phyloP scores from a whole-genome alignment of 2,329 filamentous ascomycete species.

The Fonsecaea pedrosoi region DNA sequence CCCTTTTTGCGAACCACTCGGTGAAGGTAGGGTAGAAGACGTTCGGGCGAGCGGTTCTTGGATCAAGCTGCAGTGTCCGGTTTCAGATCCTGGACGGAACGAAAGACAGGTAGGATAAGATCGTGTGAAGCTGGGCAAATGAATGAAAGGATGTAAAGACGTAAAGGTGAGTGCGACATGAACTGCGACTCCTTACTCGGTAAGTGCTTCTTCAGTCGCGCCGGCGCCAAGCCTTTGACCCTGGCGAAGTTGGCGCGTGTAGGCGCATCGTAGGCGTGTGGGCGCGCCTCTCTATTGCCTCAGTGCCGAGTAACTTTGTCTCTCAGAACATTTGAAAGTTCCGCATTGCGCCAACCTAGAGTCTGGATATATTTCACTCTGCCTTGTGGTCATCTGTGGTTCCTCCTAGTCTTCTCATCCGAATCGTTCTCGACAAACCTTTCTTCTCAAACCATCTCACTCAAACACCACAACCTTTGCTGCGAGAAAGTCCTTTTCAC shows the following conservation, averaged over 20 bases:
- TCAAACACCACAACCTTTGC: neutral
- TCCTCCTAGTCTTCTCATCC: neutral
- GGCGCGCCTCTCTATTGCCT: constrained; percentile 1
- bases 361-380: neutral
- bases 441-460: neutral
- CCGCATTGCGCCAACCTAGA: neutral
- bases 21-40: too few species aligned
- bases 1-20: too few species aligned
- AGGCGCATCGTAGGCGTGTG: neutral
- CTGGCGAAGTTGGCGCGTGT: too few species aligned
- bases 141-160: too few species aligned
- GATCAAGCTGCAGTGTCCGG: too few species aligned
- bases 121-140: too few species aligned
- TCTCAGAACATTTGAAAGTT: neutral
- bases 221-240: neutral
- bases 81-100: too few species aligned
- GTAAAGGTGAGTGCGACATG: neutral
- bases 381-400: neutral
- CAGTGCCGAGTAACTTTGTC: neutral
- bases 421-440: neutral
- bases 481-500: neutral
- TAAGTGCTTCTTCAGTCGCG: neutral
- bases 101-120: too few species aligned
- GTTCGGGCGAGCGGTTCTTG: too few species aligned
- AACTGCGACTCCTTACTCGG: neutral